Evolutionary conservation across 75 land plant species (phyloP), one percentile per base, ranked within the genome.

Genomic region (Pinus albicaulis): DNA sequence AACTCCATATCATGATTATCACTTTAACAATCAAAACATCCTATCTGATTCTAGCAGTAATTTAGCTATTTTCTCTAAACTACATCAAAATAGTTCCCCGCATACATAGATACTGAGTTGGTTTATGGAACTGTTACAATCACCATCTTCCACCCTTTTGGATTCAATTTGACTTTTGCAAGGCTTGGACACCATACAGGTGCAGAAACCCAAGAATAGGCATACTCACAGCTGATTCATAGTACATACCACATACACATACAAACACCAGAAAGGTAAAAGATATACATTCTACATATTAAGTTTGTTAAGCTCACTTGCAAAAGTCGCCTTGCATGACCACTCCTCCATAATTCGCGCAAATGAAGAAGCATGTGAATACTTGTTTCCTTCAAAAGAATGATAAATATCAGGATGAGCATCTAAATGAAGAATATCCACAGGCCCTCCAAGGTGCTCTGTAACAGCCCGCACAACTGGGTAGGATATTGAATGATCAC

Each of bases 361-460:
- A 89, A 98, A 98, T 31, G 94, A 83, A 76, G 99, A 98, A 41
- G 99, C 99, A 86, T 98, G 99, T 20, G 99, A 98, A 73, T 89
- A 98, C 56, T 87, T 89, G 58, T 98, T 98, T 78, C 99, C 99
- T 82, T 98, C 99, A 83, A 89, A 95, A 24, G 88, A 75, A 83
- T 98, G 78, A 82, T 98, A 98, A 22, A 91, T 98, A 82, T 98
- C 99, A 57, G 99, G 99, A 89, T 98, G 99, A 56, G 99, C 99
- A 89, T 98, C 99, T 5, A 98, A 81, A 86, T 98, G 99, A 74
- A 98, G 98, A 73, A 98, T 86, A 82, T 98, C 99, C 3, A 98
- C 82, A 65, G 94, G 98, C 59, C 99, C 99, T 22, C 98, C 98
- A 36, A 93, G 90, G 76, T 91, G 86, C 84, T 98, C 99, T 61